A percentile compares a stretch with the other conserved stretches of the same genome.
These are phyloP conservation scores for Colletotrichum horii DNA, from an alignment of 2,329 filamentous ascomycete species.

Conservation along the genomic window DNA sequence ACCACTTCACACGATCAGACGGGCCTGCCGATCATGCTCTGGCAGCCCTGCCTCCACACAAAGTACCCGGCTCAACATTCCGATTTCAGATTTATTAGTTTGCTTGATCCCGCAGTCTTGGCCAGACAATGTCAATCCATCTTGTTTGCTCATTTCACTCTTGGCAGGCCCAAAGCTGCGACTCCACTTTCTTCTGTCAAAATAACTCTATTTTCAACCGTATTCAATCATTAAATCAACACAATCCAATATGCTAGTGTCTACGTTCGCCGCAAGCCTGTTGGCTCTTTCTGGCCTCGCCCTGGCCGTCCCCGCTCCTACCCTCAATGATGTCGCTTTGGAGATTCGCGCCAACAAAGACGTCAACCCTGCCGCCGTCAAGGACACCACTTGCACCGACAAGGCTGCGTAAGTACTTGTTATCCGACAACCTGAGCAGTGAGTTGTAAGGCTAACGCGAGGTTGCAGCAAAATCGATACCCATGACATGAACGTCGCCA, in stretches of 20 bases:
- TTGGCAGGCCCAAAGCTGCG: neutral
- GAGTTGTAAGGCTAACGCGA: neutral
- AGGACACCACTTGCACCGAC: neutral
- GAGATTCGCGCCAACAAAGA: neutral
- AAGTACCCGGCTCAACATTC: neutral
- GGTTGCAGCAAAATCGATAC: slow-evolving; percentile 40
- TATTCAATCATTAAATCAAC: neutral
- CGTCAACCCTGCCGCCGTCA: slow-evolving; percentile 7
- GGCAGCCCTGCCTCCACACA: neutral
- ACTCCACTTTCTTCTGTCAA: neutral
- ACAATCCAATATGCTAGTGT: neutral
- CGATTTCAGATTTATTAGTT: neutral
- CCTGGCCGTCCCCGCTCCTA: neutral
- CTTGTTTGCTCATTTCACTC: neutral
- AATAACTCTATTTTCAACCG: neutral
- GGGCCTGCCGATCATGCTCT: neutral
- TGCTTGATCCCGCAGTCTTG: neutral
- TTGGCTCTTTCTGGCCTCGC: neutral
- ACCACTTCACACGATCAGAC: neutral
- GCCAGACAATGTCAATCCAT: neutral
- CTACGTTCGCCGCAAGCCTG: neutral
- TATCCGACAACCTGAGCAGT: fast-evolving
- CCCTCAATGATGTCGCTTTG: neutral
- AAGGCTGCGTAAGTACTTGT: neutral
- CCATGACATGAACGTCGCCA: slow-evolving; percentile 53